These are phyloP conservation scores for Nematocida parisii DNA, from an alignment of 371 early-diverging fungal species.

Conservation along the genomic window DNA sequence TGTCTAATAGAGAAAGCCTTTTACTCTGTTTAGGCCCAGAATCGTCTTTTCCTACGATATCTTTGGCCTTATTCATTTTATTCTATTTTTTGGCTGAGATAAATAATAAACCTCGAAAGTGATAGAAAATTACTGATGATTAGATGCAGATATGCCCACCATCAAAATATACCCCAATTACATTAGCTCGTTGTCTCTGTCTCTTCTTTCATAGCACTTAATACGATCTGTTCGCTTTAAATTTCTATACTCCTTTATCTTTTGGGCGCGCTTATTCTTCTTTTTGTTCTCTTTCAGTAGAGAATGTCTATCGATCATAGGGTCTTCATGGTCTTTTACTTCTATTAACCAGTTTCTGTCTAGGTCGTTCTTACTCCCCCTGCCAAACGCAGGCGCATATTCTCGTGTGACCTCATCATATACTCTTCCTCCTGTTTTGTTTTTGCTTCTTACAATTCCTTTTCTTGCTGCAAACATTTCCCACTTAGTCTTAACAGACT, in stretches of 20 bases:
- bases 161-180: too few species aligned
- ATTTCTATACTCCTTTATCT: conserved; percentile 25
- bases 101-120: neutral
- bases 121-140: neutral
- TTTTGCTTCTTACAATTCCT: conserved; percentile 79
- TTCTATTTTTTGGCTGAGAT: neutral
- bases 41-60: neutral
- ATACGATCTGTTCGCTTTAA: conserved; percentile 41
- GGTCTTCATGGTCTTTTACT: conserved; percentile 46
- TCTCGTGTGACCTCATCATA: conserved; percentile 81
- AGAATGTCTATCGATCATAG: conserved; percentile 31
- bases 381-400: conserved; percentile 84
- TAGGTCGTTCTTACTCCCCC: conserved; percentile 75
- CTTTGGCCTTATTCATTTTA: neutral
- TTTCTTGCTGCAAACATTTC: conserved; percentile 95
- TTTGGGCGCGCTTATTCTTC: conserved; percentile 18
- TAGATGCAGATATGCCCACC: neutral
- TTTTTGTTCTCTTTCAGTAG: conserved; percentile 28
- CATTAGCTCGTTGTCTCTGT: neutral
- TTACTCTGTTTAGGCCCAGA: neutral
- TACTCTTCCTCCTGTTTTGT: conserved; percentile 73
- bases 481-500: conserved; percentile 78
- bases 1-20: neutral
- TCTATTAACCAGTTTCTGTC: conserved; percentile 50
- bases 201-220: conserved; percentile 30